phyloP scores from a whole-genome alignment of 1,284 basidiomycete species.

The Moesziomyces globuligerus region DNA sequence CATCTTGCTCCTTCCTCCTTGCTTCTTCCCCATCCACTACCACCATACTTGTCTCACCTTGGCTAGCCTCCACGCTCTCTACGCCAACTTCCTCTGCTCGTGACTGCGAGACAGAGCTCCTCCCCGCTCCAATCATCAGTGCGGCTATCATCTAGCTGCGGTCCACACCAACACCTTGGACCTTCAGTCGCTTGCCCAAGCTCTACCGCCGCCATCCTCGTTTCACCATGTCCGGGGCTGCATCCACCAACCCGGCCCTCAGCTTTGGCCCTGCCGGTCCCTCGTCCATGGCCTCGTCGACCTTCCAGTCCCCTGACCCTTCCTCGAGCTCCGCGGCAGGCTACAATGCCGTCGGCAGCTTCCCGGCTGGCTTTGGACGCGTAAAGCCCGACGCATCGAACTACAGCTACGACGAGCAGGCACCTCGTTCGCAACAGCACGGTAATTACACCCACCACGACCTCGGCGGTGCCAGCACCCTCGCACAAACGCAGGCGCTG shows the following conservation, averaged over 20 bases:
- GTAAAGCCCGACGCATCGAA: conserved; percentile 30
- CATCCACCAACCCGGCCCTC: conserved; percentile 42
- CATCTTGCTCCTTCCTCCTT: conserved; percentile 23
- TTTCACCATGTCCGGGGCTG: conserved; percentile 36
- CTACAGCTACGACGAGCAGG: conserved; percentile 45
- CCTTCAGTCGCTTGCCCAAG: background rate
- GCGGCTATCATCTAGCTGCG: no score
- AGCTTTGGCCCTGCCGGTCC: conserved; percentile 35
- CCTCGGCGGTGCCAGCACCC: conserved; percentile 18
- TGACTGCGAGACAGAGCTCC: conserved; percentile 1
- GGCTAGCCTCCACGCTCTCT: conserved; percentile 12
- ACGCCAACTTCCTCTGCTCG: background rate
- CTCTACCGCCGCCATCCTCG: background rate
- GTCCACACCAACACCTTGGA: conserved; percentile 1
- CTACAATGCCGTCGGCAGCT: conserved; percentile 26
- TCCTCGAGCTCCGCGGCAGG: conserved; percentile 27
- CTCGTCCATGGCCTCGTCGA: conserved; percentile 18
- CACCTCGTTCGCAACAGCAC: conserved; percentile 46
- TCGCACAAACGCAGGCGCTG: conserved; percentile 40
- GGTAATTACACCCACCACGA: conserved; percentile 49
- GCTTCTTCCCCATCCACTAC: conserved; percentile 23
- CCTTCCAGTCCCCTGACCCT: conserved; percentile 38
- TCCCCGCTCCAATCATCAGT: background rate
- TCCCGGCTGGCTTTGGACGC: conserved; percentile 26
- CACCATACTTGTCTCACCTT: conserved; percentile 40